Conservation (phyloP, 331 rosid genomes). For the Erythrophleum ivorense region DNA sequence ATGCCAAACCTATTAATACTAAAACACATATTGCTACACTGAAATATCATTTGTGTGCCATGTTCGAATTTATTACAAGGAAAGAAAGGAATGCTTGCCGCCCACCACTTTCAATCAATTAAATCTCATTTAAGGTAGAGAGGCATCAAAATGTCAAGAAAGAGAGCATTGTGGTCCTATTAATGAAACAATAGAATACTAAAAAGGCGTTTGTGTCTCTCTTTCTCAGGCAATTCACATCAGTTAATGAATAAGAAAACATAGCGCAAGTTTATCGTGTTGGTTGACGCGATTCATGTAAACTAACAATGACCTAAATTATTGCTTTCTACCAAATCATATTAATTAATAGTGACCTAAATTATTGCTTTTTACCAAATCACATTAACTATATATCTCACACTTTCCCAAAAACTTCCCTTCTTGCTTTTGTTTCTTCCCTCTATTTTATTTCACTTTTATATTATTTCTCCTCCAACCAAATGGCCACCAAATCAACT, state of each 20-base stretch:
- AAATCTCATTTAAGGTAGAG: not conserved
- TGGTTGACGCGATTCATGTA: conserved; percentile 59
- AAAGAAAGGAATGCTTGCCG: not conserved
- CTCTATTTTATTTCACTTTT: not conserved
- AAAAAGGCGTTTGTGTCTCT: not conserved
- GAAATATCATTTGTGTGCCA: not conserved
- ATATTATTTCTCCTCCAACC: conserved; percentile 31
- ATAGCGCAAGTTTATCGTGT: conserved; percentile 22
- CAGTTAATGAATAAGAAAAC: conserved; percentile 28
- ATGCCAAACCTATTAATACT: not conserved
- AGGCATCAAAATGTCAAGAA: not conserved
- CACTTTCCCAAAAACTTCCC: conserved; percentile 31
- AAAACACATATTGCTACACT: not conserved
- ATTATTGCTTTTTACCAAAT: conserved; percentile 46
- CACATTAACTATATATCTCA: conserved; percentile 29
- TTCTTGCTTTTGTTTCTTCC: not conserved
- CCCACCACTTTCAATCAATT: not conserved
- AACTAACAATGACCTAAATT: conserved; percentile 40
- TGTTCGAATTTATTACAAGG: not conserved
- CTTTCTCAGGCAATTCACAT: conserved; percentile 23
- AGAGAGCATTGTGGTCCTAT: not conserved
- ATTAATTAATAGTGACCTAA: conserved; percentile 23
- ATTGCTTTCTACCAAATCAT: conserved; percentile 48
- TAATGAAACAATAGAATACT: not conserved
- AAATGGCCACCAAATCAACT: conserved; percentile 36